Percentiles rank a stretch among this genome's conserved stretches.
phyloP scores from a whole-genome alignment of 306 rosid species.

The Dicorynia guianensis region DNA sequence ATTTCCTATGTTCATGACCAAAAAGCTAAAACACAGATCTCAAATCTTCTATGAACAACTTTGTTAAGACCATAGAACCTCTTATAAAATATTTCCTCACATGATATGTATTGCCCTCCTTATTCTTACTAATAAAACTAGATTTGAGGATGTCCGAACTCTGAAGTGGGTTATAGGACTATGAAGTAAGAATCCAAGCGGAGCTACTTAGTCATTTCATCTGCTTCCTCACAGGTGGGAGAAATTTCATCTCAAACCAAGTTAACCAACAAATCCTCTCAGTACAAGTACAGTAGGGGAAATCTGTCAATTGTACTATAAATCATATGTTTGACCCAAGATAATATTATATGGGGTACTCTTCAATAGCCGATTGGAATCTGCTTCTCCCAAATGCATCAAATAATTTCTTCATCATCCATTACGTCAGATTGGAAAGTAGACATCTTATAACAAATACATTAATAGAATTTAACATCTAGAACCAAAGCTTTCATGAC shows the following conservation, averaged over 20 bases:
- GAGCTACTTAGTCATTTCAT: not conserved
- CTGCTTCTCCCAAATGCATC: not conserved
- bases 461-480: not conserved
- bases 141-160: conserved; percentile 12
- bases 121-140: not conserved
- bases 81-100: conserved; percentile 1
- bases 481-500: conserved; percentile 10
- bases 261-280: no score
- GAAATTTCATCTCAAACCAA: no score
- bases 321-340: conserved; percentile 19
- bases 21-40: conserved; percentile 1
- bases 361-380: conserved; percentile 9
- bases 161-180: conserved; percentile 4
- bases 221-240: not conserved
- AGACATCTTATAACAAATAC: conserved; percentile 21
- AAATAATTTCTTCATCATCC: conserved; percentile 10
- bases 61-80: conserved; percentile 8
- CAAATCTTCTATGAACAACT: conserved; percentile 4
- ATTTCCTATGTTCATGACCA: no score
- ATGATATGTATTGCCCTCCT: not conserved
- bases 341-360: conserved; percentile 6
- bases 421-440: conserved; percentile 6
- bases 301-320: not conserved
- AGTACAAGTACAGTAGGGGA: not conserved
- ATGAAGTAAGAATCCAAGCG: not conserved